Percentiles rank a stretch among this genome's conserved stretches.
phyloP scores from a whole-genome alignment of 2,329 filamentous ascomycete species.

The Alternaria infectoria region DNA sequence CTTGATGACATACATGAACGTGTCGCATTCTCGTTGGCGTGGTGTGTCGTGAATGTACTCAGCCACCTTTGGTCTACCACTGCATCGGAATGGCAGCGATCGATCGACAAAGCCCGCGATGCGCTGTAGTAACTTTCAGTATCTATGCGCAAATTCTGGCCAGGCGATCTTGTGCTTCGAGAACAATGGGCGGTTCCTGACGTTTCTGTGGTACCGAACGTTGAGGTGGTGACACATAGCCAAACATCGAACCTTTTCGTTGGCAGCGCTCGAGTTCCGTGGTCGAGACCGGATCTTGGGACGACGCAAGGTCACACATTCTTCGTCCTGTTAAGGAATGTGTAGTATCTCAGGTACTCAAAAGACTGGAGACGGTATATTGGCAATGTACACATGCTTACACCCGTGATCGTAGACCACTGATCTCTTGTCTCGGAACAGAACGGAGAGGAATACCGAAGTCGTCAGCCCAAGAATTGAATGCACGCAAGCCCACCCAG shows the following conservation, averaged over 20 bases:
- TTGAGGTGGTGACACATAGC: not conserved
- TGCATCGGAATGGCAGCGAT: not conserved
- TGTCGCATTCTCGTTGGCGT: not conserved
- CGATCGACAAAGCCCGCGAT: not conserved
- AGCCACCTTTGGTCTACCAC: not conserved
- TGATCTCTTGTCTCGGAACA: not conserved
- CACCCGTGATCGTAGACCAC: not conserved
- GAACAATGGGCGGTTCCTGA: not conserved
- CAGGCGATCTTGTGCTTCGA: not conserved
- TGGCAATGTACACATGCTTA: not conserved
- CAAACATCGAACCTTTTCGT: not conserved
- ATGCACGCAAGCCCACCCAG: not conserved
- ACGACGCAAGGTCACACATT: not conserved
- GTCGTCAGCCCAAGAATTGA: not conserved
- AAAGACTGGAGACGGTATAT: not conserved
- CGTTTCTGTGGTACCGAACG: not conserved
- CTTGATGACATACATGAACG: not conserved
- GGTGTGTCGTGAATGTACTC: not conserved
- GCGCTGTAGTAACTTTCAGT: not conserved
- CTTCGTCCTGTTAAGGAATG: not conserved
- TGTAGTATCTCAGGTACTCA: not conserved
- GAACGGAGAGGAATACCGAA: not conserved
- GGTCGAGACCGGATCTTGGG: not conserved
- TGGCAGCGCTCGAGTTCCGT: not conserved
- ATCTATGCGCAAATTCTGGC: not conserved